Percentiles rank a stretch among this genome's conserved stretches.
Conservation (phyloP, 495 filamentous ascomycete genomes). For the Apodospora peruviana region DNA sequence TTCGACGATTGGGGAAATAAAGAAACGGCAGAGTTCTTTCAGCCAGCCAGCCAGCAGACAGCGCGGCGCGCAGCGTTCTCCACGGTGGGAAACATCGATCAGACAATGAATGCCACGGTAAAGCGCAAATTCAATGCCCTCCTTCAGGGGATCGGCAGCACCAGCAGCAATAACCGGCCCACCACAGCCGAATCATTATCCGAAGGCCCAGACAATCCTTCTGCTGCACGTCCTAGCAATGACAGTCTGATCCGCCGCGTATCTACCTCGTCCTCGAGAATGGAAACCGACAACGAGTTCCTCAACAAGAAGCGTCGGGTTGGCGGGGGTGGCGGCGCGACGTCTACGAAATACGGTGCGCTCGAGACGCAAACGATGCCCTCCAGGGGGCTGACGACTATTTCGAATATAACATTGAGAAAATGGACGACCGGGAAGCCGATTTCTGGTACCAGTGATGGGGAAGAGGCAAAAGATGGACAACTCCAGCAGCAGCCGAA, state of each 20-base stretch:
- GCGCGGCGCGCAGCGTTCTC: too few species aligned
- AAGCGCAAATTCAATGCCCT: slow-evolving; percentile 56
- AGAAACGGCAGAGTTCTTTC: too few species aligned
- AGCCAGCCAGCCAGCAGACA: too few species aligned
- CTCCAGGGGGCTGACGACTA: slow-evolving; percentile 18
- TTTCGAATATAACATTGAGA: slow-evolving; percentile 37
- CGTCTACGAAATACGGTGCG: slow-evolving; percentile 15
- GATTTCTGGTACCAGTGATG: background rate
- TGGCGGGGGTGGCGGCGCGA: slow-evolving; percentile 18
- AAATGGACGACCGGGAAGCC: slow-evolving; percentile 27
- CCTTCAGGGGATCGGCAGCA: slow-evolving; percentile 44
- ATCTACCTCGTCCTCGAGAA: slow-evolving; percentile 16
- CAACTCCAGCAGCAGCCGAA: slow-evolving; percentile 8
- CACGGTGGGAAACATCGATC: too few species aligned
- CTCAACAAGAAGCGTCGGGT: slow-evolving; percentile 45
- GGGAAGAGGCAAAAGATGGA: background rate
- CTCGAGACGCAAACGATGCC: slow-evolving; percentile 6
- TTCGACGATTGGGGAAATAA: too few species aligned
- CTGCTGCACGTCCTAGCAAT: too few species aligned
- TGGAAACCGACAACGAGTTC: slow-evolving; percentile 23
- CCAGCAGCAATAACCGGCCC: slow-evolving; percentile 11
- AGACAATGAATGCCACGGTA: slow-evolving; percentile 46
- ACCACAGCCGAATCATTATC: slow-evolving; percentile 8
- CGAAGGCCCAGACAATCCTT: background rate
- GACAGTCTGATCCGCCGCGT: background rate